Base-by-base conservation (phyloP, 139 green algal species). In the Micractinium conductrix region DNA sequence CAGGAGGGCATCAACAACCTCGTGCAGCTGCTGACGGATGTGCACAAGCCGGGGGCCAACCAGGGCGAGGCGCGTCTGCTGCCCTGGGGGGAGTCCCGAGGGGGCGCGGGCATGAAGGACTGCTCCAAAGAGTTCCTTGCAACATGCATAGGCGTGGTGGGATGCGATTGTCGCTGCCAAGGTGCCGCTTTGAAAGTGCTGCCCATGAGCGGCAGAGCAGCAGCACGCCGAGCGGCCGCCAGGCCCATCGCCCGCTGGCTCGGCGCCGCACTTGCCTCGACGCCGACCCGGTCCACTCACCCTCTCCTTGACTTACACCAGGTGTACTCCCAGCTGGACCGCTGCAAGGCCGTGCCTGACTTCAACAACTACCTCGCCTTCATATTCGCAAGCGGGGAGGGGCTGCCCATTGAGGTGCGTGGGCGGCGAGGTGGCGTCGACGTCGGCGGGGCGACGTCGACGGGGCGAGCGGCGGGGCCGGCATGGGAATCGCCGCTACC, bases 351-450 rank as follows among this genome's bases (percentile, higher is more conserved):
- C 21, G 92, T 93, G 43, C 94, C 96, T 3, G 97, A 99, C 84
- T 99, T 99, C 89, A 96, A 96, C 87, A 97, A 96, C 80, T 99
- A 99, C 86, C 87, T 99, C 2, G 93, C 96, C 1, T 97, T 92
- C 84, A 94, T 99, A 30, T 94, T 99, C 38, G 91, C 91, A 1
- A 86, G 88, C 17, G 94, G 88, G 0, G 90, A 96, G 67, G 90
- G 89, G 37, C 85, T 97, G 14, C 81, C 92, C 7, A 74, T 93
- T 0, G 95, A 97, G 91, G 94, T 96, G 55, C 4, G 67, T 2
- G 28, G 74, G 10, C 50, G 48, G 44, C 48, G n/a, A n/a, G n/a
- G n/a, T n/a, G n/a, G n/a, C n/a, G n/a, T n/a, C n/a, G n/a, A n/a
- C n/a, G n/a, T n/a, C n/a, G n/a, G n/a, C n/a, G n/a, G n/a, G n/a